Base-by-base conservation (phyloP, 352 stramenopile species). In the Thalassiosira delicatula region DNA sequence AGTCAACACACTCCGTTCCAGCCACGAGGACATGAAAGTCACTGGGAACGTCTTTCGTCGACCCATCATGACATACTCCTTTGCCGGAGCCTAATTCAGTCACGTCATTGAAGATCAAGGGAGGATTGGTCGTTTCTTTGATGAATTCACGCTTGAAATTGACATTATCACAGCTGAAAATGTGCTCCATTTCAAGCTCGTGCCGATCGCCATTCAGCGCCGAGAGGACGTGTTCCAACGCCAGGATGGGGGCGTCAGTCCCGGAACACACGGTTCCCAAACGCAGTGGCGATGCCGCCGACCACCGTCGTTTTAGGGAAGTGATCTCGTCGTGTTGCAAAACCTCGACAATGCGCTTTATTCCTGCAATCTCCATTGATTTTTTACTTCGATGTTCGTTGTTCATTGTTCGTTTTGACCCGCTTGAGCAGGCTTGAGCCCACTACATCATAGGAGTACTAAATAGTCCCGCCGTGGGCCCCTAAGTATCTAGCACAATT, bases 111-210 rank as follows among this genome's bases (percentile, higher is more conserved):
- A 76, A 76, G 7, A 76, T 21, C 23, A 76, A 42, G 0, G 68
- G 68, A 14, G 68, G 68, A 35, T 69, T 53, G 33, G 68, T 69
- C 68, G 68, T 76, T 30, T 51, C 9, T n/a, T 30, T 14, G 53
- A 76, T 69, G 53, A 76, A 76, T 12, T 51, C 19, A 19, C 68
- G 49, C 33, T 77, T 77, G 69, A 77, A 77, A 19, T 51, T 44
- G 32, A 70, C 53, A 49, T 61, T 77, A 53, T 76, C 69, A 46
- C 69, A 77, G 53, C 54, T 70, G 51, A 77, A 77, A 0, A 70
- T 56, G 51, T 77, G 69, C 2, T 77, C 69, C 40, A 27, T 73
- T 27, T 32, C 3, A n/a, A 77, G 56, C 1, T 70, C 32, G 23
- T 77, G 53, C 8, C 32, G 11, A 53, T 68, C 27, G 23, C 35